phyloP scores from a whole-genome alignment of 2,329 filamentous ascomycete genomes.

The Alternaria sp. region DNA sequence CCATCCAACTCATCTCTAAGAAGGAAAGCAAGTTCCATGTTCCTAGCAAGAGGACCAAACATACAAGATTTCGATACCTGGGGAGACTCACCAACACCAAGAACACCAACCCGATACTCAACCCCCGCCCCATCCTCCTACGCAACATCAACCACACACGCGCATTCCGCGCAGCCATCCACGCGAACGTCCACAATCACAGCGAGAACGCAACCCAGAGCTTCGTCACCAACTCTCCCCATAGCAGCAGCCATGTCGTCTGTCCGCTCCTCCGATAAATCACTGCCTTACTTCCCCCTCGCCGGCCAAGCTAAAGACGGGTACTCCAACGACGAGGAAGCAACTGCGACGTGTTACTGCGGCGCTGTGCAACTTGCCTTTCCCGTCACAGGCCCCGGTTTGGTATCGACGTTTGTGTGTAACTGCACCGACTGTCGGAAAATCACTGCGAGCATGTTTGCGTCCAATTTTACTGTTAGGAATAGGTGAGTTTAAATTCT shows the following conservation, averaged over 20 bases:
- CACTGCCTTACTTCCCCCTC: slow-evolving; percentile 29
- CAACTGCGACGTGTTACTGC: slow-evolving; percentile 45
- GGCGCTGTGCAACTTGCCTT: slow-evolving; percentile 41
- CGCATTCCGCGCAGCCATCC: not conserved
- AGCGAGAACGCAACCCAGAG: not conserved
- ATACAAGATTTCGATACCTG: slow-evolving; percentile 4
- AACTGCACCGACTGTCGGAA: slow-evolving; percentile 70
- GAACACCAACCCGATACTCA: no score
- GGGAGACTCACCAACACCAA: not conserved
- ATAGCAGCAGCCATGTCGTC: slow-evolving; percentile 7
- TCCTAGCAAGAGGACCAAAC: not conserved
- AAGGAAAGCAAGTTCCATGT: slow-evolving; percentile 4
- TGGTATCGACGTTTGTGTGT: slow-evolving; percentile 65
- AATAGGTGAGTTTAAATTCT: slow-evolving; percentile 50
- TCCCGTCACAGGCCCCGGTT: slow-evolving; percentile 56
- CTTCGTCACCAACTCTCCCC: not conserved
- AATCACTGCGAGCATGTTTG: slow-evolving; percentile 67
- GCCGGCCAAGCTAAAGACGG: slow-evolving; percentile 30
- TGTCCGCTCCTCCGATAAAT: slow-evolving; percentile 14
- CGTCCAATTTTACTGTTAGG: slow-evolving; percentile 62
- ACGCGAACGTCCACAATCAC: slow-evolving; percentile 1
- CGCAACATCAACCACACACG: not conserved
- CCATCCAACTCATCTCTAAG: not conserved
- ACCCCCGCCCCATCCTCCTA: no score
- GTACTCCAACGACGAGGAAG: slow-evolving; percentile 32